A percentile compares a stretch with the other conserved stretches of the same genome.
Evolutionary conservation across 805 yeast genomes (phyloP).

Genomic region (Candida koratica): DNA sequence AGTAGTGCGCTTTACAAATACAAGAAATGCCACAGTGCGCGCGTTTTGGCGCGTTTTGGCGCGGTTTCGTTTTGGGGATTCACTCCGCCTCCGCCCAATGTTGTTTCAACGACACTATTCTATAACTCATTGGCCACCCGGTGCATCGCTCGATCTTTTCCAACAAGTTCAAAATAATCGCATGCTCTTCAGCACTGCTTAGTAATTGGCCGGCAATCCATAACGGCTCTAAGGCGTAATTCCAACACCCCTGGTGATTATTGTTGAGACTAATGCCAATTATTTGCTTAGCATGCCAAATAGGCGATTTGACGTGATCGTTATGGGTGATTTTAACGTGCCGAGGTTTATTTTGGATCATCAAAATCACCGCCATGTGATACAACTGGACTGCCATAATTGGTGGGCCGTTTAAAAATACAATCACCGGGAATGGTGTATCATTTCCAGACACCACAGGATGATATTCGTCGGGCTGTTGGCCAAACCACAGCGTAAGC

Average conservation of each 20-base stretch:
- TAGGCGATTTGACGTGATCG: constrained; percentile 22
- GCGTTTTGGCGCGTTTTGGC: no score
- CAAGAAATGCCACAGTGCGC: no score
- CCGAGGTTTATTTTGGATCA: constrained; percentile 40
- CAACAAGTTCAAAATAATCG: constrained; percentile 17
- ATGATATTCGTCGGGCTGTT: constrained; percentile 33
- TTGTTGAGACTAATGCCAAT: constrained; percentile 31
- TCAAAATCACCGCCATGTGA: constrained; percentile 36
- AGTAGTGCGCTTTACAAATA: no score
- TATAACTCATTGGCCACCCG: constrained; percentile 30
- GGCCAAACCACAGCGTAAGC: constrained; percentile 33
- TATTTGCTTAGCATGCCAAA: constrained; percentile 41
- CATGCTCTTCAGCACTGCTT: constrained; percentile 24
- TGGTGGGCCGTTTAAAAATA: constrained; percentile 35
- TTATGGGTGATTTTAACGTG: constrained; percentile 21
- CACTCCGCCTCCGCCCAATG: constrained; percentile 18
- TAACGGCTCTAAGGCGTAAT: constrained; percentile 24
- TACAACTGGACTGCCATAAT: constrained; percentile 35
- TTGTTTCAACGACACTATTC: constrained; percentile 23
- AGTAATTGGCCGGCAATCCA: constrained; percentile 25
- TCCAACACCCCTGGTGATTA: constrained; percentile 24
- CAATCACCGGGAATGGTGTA: constrained; percentile 34
- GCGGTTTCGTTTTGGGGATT: not conserved
- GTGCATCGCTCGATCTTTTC: constrained; percentile 23
- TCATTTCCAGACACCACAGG: constrained; percentile 28